Conservation (phyloP, 2,329 filamentous ascomycete species). For the Pestalotiopsis sp. region DNA sequence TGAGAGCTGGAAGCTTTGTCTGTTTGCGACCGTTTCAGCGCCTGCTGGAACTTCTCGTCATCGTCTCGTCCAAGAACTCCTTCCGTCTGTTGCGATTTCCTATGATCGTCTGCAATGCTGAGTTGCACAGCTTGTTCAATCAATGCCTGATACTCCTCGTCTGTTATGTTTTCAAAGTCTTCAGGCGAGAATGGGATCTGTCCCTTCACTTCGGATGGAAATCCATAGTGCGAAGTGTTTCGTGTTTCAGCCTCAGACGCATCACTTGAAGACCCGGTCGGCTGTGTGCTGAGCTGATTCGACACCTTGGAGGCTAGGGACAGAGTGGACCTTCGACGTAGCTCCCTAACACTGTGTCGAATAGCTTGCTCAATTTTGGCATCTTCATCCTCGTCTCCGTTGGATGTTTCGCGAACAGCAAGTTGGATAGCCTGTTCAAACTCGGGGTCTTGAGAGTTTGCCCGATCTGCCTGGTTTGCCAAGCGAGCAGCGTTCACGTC, state of each 20-base stretch:
- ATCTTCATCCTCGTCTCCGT: slow-evolving; percentile 71
- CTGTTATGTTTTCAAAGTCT: slow-evolving; percentile 48
- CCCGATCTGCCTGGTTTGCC: slow-evolving; percentile 23
- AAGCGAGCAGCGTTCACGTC: slow-evolving; percentile 20
- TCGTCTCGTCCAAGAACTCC: slow-evolving; percentile 22
- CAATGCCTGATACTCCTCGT: slow-evolving; percentile 60
- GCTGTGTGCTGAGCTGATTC: neutral
- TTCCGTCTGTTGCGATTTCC: slow-evolving; percentile 21
- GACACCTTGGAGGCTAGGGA: slow-evolving; percentile 17
- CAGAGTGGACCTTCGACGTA: slow-evolving; percentile 33
- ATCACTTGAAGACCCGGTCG: neutral
- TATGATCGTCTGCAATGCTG: slow-evolving; percentile 43
- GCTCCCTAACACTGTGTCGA: slow-evolving; percentile 67
- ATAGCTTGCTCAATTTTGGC: slow-evolving; percentile 73
- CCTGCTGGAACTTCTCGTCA: slow-evolving; percentile 23
- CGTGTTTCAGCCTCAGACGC: neutral
- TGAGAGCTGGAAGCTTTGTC: slow-evolving; percentile 24
- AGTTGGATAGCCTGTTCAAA: slow-evolving; percentile 73
- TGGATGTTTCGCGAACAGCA: slow-evolving; percentile 71
- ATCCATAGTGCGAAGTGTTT: slow-evolving; percentile 16
- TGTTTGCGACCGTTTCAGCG: slow-evolving; percentile 26
- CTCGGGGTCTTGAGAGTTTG: slow-evolving; percentile 52
- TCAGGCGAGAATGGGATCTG: slow-evolving; percentile 27
- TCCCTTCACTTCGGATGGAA: slow-evolving; percentile 25
- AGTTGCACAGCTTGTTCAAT: slow-evolving; percentile 59